Base-by-base conservation (phyloP, 768 basidiomycete species). In the Boletus vermiculosoides region DNA sequence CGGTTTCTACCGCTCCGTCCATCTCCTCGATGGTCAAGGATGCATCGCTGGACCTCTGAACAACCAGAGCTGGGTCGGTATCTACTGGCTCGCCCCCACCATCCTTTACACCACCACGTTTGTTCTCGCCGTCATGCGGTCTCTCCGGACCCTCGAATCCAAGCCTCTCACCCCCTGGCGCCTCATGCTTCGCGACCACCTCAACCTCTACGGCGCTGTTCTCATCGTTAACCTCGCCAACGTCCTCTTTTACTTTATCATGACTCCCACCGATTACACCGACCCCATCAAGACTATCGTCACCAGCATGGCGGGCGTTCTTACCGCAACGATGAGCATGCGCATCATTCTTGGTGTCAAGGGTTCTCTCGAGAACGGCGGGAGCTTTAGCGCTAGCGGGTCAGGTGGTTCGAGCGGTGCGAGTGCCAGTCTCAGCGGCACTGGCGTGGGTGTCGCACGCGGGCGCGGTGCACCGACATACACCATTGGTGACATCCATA, bases 241-340 rank as follows among this genome's bases (percentile, higher is more conserved):
- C 77, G 79, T 90, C 70, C 73, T 92, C 70, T 94, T 92, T 80
- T 92, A 89, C 87, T 92, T 94, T 75, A 83, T 89, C 74, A 83
- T 87, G 71, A 84, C 69, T 50, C 88, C 91, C 25, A 86, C 83
- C 45, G 83, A 74, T 47, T 45, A 62, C 22, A 53, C 65, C 0
- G 91, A 94, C 72, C 81, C 88, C 58, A 82, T 93, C 77, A 86
- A 82, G 69, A 92, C 91, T 36, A 89, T 92, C 67, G 83, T 92
- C 42, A 90, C 89, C 23, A 84, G 83, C 74, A 92, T 94, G 88
- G 82, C 92, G 2, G 90, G 88, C 11, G 90, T 92, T 34, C 83
- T 93, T 57, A 93, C 92, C 30, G 86, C 89, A 40, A 90, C 91
- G 18, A 93, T 93, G 92, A 83, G 85, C 33, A 85, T 92, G 66